Conservation (phyloP, 352 stramenopile genomes). For the Poterioochromonas sp. region DNA sequence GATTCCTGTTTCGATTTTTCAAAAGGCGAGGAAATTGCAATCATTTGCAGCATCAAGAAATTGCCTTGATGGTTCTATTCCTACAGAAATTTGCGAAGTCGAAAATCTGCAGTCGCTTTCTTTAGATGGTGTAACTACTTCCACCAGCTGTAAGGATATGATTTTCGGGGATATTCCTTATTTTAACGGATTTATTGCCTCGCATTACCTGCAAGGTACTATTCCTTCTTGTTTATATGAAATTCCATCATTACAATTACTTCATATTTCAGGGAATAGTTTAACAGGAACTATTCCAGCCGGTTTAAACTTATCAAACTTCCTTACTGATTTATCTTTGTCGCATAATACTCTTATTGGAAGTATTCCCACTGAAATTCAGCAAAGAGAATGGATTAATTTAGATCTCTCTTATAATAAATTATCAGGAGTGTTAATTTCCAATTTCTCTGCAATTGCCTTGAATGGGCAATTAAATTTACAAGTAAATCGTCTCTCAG, state of each 20-base stretch:
- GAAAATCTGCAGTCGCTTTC: background rate
- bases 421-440: background rate
- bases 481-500: background rate
- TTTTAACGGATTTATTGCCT: background rate
- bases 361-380: background rate
- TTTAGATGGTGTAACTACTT: conserved; percentile 12
- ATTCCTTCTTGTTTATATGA: conserved; percentile 18
- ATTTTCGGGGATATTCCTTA: too few relatives aligned
- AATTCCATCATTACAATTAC: background rate
- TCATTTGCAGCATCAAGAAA: background rate
- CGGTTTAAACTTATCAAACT: too few relatives aligned
- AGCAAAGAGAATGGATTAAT: background rate
- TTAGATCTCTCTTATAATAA: conserved; percentile 9
- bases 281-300: background rate
- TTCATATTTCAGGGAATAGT: conserved; percentile 5
- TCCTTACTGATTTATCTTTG: background rate
- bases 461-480: background rate
- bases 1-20: too few relatives aligned
- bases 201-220: background rate
- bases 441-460: background rate
- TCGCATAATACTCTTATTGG: conserved; percentile 1
- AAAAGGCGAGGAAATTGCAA: background rate
- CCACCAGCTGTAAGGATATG: background rate
- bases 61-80: conserved; percentile 8
- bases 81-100: background rate